Evolutionary conservation across 139 green algal genomes (phyloP), one percentile per base, ranked within the genome.

Genomic region (Deuterostichococcus epilithicus): DNA sequence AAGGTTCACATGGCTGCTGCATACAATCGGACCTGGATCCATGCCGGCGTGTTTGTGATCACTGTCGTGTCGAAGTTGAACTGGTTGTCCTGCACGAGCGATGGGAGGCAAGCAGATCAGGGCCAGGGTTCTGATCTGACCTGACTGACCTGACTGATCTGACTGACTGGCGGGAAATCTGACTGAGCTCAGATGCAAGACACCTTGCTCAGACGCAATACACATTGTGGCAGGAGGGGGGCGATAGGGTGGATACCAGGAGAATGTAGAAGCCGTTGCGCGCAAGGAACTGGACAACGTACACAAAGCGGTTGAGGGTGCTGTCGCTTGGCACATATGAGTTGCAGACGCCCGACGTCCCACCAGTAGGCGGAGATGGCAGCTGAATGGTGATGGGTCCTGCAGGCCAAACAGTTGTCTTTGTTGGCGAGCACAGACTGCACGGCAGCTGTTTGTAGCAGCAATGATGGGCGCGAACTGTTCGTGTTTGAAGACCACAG

Each of bases 191-290:
- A n/a, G n/a, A n/a, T n/a, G n/a, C n/a, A n/a, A n/a, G n/a, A n/a
- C n/a, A n/a, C n/a, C n/a, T n/a, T n/a, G n/a, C n/a, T n/a, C n/a
- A n/a, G n/a, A n/a, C n/a, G n/a, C n/a, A n/a, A n/a, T n/a, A n/a
- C n/a, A n/a, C n/a, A n/a, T n/a, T n/a, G n/a, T n/a, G n/a, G n/a
- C n/a, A n/a, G n/a, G n/a, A n/a, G n/a, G n/a, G n/a, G n/a, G n/a
- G n/a, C n/a, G n/a, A n/a, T n/a, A 83, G 60, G 33, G 83, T 72
- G 74, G 85, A 80, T 78, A 85, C 81, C 6, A 88, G 58, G 23
- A 88, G 32, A 26, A 90, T 85, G 74, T 91, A 90, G 38, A 91
- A 76, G 28, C 83, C 83, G 70, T 88, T 90, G 36, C 58, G 60
- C 18, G 83, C 78, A 2, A 89, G 59, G 75, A 84, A 90, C 39